Evolutionary conservation across 2,329 filamentous ascomycete genomes (phyloP), one percentile per base, ranked within the genome.

Genomic region (Raffaelea arxii): DNA sequence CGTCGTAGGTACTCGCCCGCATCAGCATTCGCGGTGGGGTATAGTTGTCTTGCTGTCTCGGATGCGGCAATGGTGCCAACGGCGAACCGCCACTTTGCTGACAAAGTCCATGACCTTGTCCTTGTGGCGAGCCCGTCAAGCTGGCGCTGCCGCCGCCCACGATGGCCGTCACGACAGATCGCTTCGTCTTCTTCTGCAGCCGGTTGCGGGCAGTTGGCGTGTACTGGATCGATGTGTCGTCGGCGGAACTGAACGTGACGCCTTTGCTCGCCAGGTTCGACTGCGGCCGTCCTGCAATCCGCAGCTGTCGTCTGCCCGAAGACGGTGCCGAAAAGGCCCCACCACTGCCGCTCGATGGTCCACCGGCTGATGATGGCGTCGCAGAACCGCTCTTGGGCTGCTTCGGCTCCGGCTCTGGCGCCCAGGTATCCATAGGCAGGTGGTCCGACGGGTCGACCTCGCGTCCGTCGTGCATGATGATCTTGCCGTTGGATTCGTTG

Each of bases 371-470:
- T 3, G 32, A 16, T 10, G 30, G 12, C 14, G 42, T 56, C 25
- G 53, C 49, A 18, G 63, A 62, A 6, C 30, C 23, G 10, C n/a
- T 30, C 11, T 23, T 38, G 9, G 37, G 67, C n/a, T n/a, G n/a
- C 58, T 81, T 83, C 21, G 74, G 72, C 54, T 86, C 82, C 0
- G 84, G 84, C 56, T 89, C 84, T 0, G 84, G 84, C 2, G 84
- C 84, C 84, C 84, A 89, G 2, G 78, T 78, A 46, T 86, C 80
- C 59, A 87, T 77, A 0, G 86, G 86, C 14, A 90, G 70, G 58
- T 90, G 85, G 61, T 91, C 86, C 1, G 84, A 87, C 1, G 86
- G 86, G 57, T 91, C 86, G 46, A 91, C 75, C 56, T 88, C 82
- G 46, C 82, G 74, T 6, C 86, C 86, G 58, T 88, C 84, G 52